phyloP scores from a whole-genome alignment of 176 grass and related monocot species.

The Coix lacrymajobi region DNA sequence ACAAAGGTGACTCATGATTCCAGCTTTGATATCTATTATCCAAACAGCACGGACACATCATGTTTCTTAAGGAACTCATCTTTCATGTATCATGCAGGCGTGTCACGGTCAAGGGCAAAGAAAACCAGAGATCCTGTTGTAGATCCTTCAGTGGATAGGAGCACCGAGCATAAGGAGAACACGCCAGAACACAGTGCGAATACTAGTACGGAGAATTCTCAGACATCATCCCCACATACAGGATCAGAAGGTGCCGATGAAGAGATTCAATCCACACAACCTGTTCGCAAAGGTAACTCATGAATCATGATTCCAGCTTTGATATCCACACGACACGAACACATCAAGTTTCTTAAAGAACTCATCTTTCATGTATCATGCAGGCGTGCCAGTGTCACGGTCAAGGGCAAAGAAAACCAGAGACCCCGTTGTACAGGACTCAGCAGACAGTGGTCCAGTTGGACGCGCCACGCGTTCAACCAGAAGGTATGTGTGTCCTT shows the following conservation, averaged over 20 bases:
- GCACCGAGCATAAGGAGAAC: slow-evolving; percentile 28
- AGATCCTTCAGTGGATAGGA: slow-evolving; percentile 39
- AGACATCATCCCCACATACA: slow-evolving; percentile 25
- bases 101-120: slow-evolving; percentile 37
- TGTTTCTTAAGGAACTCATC: slow-evolving; percentile 10
- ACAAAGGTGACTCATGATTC: slow-evolving; percentile 42
- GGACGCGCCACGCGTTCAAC: slow-evolving; percentile 34
- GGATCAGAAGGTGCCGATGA: slow-evolving; percentile 31
- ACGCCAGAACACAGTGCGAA: slow-evolving; percentile 29
- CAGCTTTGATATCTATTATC: not conserved
- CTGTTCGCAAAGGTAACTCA: slow-evolving; percentile 45
- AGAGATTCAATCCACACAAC: slow-evolving; percentile 47
- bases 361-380: not conserved
- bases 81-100: slow-evolving; percentile 26
- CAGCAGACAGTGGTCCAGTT: slow-evolving; percentile 29
- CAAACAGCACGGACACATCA: not conserved
- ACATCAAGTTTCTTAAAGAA: slow-evolving; percentile 1
- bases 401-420: slow-evolving; percentile 34
- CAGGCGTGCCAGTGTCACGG: slow-evolving; percentile 27
- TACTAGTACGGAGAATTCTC: slow-evolving; percentile 35
- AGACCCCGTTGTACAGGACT: slow-evolving; percentile 29
- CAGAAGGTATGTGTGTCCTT: slow-evolving; percentile 36
- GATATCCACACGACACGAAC: not conserved
- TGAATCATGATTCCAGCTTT: not conserved
- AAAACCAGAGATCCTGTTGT: slow-evolving; percentile 39